Conservation (phyloP, 2,329 filamentous ascomycete genomes). For the Aspergillus tubingensis region DNA sequence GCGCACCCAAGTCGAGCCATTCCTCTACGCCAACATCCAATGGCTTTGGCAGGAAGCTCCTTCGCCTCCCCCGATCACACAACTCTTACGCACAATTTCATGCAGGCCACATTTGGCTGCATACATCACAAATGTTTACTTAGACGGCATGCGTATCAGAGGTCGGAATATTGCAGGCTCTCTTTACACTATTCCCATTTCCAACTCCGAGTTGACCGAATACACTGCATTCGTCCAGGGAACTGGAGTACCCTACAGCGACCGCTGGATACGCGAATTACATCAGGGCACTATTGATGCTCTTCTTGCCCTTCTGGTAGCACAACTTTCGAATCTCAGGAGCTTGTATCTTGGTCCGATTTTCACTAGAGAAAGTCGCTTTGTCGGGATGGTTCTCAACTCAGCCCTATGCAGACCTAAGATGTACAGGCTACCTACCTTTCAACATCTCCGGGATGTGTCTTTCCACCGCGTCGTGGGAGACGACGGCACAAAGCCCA, state of each 20-base stretch:
- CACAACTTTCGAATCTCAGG: conserved; percentile 19
- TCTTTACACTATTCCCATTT: conserved; percentile 8
- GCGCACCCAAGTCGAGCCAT: conserved; percentile 17
- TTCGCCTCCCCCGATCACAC: conserved; percentile 18
- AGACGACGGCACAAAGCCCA: background rate
- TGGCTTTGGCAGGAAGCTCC: conserved; percentile 14
- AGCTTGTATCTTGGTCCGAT: conserved; percentile 14
- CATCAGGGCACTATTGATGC: conserved; percentile 20
- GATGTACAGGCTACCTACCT: conserved; percentile 8
- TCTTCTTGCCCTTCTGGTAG: conserved; percentile 21
- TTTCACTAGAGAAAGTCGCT: conserved; percentile 11
- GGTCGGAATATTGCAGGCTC: background rate
- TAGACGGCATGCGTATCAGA: conserved; percentile 3
- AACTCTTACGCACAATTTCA: conserved; percentile 19
- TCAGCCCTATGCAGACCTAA: conserved; percentile 10
- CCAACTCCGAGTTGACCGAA: conserved; percentile 7
- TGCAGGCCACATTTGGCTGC: conserved; percentile 20
- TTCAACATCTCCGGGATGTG: conserved; percentile 11
- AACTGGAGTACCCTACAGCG: conserved; percentile 9
- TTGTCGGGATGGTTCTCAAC: conserved; percentile 18
- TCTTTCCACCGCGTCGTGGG: background rate
- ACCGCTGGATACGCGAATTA: conserved; percentile 20
- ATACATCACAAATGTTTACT: conserved; percentile 15
- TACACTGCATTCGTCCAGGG: conserved; percentile 9
- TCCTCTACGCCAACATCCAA: conserved; percentile 24